Percentiles rank a stretch among this genome's conserved stretches.
Conservation (phyloP, 106 monocot species). For the Ottelia alismoides region DNA sequence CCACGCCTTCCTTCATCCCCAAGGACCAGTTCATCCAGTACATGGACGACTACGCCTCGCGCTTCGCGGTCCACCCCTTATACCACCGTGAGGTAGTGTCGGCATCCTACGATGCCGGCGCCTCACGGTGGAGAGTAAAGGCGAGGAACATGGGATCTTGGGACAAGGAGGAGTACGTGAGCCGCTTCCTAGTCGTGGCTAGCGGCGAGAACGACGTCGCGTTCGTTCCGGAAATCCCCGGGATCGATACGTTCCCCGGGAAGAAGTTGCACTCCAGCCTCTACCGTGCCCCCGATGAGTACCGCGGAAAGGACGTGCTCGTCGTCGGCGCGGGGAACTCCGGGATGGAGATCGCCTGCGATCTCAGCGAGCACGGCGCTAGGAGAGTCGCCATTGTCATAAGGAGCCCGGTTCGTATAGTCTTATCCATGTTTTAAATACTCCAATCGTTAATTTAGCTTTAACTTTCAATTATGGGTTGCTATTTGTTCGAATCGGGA, state of each 20-base stretch:
- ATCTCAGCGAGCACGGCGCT: conserved; percentile 6
- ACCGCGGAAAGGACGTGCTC: neutral
- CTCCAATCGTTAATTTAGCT: neutral
- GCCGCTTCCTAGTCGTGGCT: conserved; percentile 12
- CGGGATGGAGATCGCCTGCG: conserved; percentile 20
- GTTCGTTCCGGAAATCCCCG: neutral
- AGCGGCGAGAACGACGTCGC: conserved; percentile 12
- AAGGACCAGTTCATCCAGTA: conserved; percentile 4
- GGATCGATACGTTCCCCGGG: conserved; percentile 1
- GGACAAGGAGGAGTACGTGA: neutral
- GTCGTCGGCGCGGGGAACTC: conserved; percentile 14
- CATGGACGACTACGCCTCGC: conserved; percentile 9
- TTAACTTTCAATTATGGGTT: neutral
- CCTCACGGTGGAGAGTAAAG: neutral
- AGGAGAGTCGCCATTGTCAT: conserved; percentile 4
- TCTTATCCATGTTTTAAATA: neutral
- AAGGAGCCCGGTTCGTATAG: conserved; percentile 5
- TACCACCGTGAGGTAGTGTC: conserved; percentile 1
- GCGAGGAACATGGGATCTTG: neutral
- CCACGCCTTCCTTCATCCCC: conserved; percentile 7
- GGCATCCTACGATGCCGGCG: conserved; percentile 1
- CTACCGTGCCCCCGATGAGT: neutral
- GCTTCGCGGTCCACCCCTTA: conserved; percentile 2
- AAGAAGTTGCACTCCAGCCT: conserved; percentile 3
- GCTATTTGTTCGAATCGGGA: neutral